Evolutionary conservation across 305 asterid species (phyloP), one percentile per base, ranked within the genome.

Genomic region (Fraxinus sp.): DNA sequence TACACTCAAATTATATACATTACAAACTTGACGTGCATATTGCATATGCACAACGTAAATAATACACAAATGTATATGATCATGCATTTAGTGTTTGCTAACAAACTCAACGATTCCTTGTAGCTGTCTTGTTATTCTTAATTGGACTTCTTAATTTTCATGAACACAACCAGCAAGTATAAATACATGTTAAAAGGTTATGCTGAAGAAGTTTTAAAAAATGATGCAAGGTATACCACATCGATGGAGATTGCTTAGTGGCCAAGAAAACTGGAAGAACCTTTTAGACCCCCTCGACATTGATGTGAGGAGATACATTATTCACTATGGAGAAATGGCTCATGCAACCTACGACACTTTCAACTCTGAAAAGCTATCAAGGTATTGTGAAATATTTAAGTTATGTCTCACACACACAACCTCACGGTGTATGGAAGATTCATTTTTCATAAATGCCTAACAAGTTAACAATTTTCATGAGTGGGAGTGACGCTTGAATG

Each of bases 181-280:
- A 46, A 43, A 18, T 7, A 32, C 36, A 49, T 1, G 41, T n/a
- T 11, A 20, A 24, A 43, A 24, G 20, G 68, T 33, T 70, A 9
- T 13, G 7, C 9, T 16, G 24, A 39, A n/a, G 18, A 24, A 20
- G 8, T 55, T 35, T 28, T 22, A 10, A 8, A 7, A 52, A 77
- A 39, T 81, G 83, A 66, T 72, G 35, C 75, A 39, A 57, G 14
- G 26, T 36, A 77, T 86, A 80, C 7, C 89, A 52, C 11, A 28
- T 64, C 82, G 85, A 80, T 88, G 91, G 89, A 86, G 79, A 78
- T 36, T 24, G 26, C 89, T 88, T 0, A 88, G 91, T 36, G 91
- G 91, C 26, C 64, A 37, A 36, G 82, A 82, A 5, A 77, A 82
- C 76, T 88, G 91, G 91, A 49, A 80, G 33, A 64, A 70, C 77